Evolutionary conservation across 140 eudicot species (phyloP).

Genomic region (Eryngium alpinum): DNA sequence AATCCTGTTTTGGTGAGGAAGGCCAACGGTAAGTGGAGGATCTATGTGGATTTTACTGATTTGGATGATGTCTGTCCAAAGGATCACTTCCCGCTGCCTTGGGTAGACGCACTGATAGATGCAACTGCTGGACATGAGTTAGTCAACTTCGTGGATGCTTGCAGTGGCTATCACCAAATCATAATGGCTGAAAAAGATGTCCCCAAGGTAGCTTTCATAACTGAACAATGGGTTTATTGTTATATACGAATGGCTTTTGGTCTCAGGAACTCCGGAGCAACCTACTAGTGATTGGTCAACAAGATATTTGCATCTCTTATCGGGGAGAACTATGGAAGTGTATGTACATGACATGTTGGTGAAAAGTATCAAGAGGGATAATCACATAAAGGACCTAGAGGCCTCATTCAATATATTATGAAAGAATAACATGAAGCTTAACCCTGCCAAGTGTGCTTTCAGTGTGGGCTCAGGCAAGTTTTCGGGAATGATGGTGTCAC

Average conservation of each 20-base stretch:
- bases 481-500: not conserved
- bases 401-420: too few species aligned
- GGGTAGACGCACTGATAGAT: not conserved
- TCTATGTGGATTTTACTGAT: not conserved
- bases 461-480: not conserved
- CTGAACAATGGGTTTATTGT: too few species aligned
- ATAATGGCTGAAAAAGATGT: not conserved
- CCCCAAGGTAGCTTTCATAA: too few species aligned
- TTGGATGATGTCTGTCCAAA: not conserved
- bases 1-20: not conserved
- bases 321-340: too few species aligned
- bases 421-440: not conserved
- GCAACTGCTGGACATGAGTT: too few species aligned
- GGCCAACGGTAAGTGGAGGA: not conserved
- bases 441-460: not conserved
- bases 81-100: not conserved
- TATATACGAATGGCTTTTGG: too few species aligned
- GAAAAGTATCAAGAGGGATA: not conserved
- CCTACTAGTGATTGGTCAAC: too few species aligned
- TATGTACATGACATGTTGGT: too few species aligned
- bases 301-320: too few species aligned
- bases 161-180: not conserved
- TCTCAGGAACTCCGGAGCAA: too few species aligned
- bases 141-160: not conserved
- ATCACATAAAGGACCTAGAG: not conserved